Evolutionary conservation across 495 filamentous ascomycete genomes (phyloP).

Genomic region (Xylaria venustula): DNA sequence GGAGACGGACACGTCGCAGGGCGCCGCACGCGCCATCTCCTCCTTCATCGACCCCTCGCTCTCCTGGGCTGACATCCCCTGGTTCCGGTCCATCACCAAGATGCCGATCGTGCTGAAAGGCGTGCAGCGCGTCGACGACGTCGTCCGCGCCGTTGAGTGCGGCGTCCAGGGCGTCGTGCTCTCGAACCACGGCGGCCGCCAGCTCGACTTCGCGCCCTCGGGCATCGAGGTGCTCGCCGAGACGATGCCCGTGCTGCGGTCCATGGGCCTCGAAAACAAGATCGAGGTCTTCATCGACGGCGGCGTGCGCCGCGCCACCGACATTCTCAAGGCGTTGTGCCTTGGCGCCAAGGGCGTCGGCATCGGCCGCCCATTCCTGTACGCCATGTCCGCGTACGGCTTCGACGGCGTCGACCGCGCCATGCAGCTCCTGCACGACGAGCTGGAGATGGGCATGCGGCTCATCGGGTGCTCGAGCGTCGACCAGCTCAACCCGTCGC

Average conservation of each 20-base stretch:
- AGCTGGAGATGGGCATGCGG: conserved; percentile 99
- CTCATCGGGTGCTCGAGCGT: conserved; percentile 76
- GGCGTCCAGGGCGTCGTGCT: conserved; percentile 92
- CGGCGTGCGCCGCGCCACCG: conserved; percentile 83
- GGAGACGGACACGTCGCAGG: conserved; percentile 80
- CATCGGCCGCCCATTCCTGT: conserved; percentile 92
- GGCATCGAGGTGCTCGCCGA: conserved; percentile 94
- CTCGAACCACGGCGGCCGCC: conserved; percentile 96
- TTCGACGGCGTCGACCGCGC: conserved; percentile 82
- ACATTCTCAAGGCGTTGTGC: conserved; percentile 95
- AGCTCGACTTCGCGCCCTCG: conserved; percentile 88
- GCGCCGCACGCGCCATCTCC: conserved; percentile 85
- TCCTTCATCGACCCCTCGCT: conserved; percentile 92
- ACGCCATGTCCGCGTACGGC: conserved; percentile 93
- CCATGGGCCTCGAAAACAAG: conserved; percentile 74
- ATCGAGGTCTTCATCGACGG: conserved; percentile 94
- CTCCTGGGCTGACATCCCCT: conserved; percentile 91
- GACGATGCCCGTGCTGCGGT: conserved; percentile 89
- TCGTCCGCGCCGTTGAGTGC: conserved; percentile 75
- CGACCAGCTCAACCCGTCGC: conserved; percentile 70
- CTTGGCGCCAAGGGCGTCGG: conserved; percentile 91
- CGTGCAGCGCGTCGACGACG: conserved; percentile 94
- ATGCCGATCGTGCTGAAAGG: conserved; percentile 98
- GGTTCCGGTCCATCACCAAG: conserved; percentile 87
- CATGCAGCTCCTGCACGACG: conserved; percentile 93